Evolutionary conservation across 2,329 filamentous ascomycete species (phyloP), one percentile per base, ranked within the genome.

Genomic region (Botrytis byssoidea): DNA sequence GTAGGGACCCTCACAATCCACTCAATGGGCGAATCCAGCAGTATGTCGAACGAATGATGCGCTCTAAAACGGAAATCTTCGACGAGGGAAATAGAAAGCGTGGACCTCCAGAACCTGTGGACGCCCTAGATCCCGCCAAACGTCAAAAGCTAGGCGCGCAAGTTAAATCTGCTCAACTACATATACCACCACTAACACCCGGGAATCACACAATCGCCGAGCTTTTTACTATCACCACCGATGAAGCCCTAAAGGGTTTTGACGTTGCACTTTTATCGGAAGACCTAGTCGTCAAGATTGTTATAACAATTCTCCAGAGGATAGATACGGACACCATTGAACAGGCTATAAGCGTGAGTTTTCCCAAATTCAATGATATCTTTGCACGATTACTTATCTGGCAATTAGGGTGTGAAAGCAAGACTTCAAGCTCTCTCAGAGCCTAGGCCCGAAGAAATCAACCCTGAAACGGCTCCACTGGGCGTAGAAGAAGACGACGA

Each of bases 51-150:
- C 89, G 93, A 68, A 88, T 97, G 75, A 90, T 93, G 84, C 92
- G 94, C 76, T 91, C 90, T 71, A 90, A 93, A 72, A 86, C 90
- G 16, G 94, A 97, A 77, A 87, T 93, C 18, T 90, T 96, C 71
- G 93, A 97, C 73, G 94, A 97, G 70, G 86, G 88, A 70, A 89
- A 85, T 69, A 90, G 92, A 73, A 99, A 99, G 83, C 90, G 96
- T 74, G 88, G 90, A 7, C 86, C 91, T 7, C 87, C 85, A 60
- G 92, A 95, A 78, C 91, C 92, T 37, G 90, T 88, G 25, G 91
- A 94, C 78, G 90, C 89, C 3, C 84, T 91, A 44, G 94, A 97
- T 77, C 85, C 86, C 75, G 87, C 91, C n/a, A 99, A 98, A 84
- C 88, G 96, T 76, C 93, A 94, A 81, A 90, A 91, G 77, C 84